Base-by-base conservation (phyloP, 768 basidiomycete species). In the Lyophyllum semitale region DNA sequence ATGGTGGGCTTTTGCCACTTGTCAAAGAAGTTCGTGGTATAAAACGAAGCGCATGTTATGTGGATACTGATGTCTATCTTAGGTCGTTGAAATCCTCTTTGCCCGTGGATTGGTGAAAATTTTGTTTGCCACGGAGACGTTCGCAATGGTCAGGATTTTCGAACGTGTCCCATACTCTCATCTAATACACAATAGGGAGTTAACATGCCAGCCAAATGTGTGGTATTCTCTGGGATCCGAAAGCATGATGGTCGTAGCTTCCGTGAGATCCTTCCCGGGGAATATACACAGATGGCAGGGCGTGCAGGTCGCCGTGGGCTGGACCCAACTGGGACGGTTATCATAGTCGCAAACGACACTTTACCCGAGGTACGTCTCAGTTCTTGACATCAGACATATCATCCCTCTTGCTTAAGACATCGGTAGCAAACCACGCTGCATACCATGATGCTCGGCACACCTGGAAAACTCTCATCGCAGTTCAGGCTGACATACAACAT, bases 271-370 rank as follows among this genome's bases (percentile, higher is more conserved):
- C 71, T 93, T 1, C 89, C 93, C 23, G 95, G 92, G 37, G 94
- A 95, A 72, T 98, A 98, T 67, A 99, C 96, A 0, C 97, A 99
- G 65, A 99, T 99, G 97, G 95, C 97, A 8, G 97, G 97, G 5
- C 89, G 97, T 61, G 97, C 97, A 15, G 97, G 97, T 22, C 87
- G 97, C 30, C 89, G 97, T 68, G 97, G 97, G 11, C 76, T 99
- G 26, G 97, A 99, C 68, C 76, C 89, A 4, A 98, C 95, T 0
- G 97, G 97, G 33, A 97, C 95, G 0, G 97, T 99, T 9, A 87
- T 99, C 62, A 91, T 99, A 50, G 80, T 92, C 46, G 84, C 85
- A 0, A 87, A 87, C 58, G 91, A 94, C 59, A 83, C 89, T 26
- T 69, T 97, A 9, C 96, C 97, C 18, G 93, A 97, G 66, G 95